Base-by-base conservation (phyloP, 257 asterid species). In the Solanum acaule region DNA sequence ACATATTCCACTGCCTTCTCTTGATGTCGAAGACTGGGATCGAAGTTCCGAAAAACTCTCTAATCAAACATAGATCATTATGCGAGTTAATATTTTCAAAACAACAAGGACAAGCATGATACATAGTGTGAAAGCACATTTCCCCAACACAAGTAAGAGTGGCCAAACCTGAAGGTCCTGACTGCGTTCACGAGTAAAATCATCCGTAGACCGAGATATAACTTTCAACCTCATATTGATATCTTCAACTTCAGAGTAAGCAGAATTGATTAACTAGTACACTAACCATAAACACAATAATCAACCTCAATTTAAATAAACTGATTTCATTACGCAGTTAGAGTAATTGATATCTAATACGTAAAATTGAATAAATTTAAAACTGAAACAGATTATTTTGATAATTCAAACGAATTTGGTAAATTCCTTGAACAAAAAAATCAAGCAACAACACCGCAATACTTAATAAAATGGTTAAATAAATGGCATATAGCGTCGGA, bases 141-240 rank as follows among this genome's bases (percentile, higher is more conserved):
- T 76, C 5, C 20, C 20, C 31, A 76, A 76, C 83, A 76, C 0
- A 37, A 25, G 37, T 78, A 1, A 86, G 79, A 73, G 71, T 59
- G 38, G 44, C 27, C 67, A 40, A 89, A 95, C 98, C 98, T 96
- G 99, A 85, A 97, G 98, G 90, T 97, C 99, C 88, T 94, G 95
- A 92, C 99, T 97, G 86, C 99, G 94, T 92, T 96, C 99, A 23
- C 98, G 97, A 25, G 99, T 97, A 93, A 95, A 97, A 37, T 95
- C 98, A 85, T 96, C 98, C 2, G 95, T 89, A 84, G 98, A 93
- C 42, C 99, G 97, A 78, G 98, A 93, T 84, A 97, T 96, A 49
- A 93, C 95, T 88, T 96, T 97, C 84, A 97, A 94, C 96, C 88
- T 94, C 99, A 97, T 96, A 22, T 42, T 81, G 86, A 46, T 46